phyloP scores from a whole-genome alignment of 1,139 yeast species.

The Yamadazyma blattariae region DNA sequence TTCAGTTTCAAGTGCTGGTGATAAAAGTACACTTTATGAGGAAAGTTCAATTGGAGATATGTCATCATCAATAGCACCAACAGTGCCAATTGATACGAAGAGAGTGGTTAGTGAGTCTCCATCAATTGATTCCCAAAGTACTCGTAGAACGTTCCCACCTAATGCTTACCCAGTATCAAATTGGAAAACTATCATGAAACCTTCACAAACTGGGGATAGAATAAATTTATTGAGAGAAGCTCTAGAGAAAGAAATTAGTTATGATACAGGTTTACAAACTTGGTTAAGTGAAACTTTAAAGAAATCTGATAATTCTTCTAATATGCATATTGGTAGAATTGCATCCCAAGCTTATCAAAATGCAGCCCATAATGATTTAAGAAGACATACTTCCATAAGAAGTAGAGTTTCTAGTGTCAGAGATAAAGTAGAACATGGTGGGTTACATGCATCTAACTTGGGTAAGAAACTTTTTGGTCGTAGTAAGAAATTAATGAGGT shows the following conservation, averaged over 20 bases:
- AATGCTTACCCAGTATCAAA: slow-evolving; percentile 35
- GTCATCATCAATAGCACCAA: slow-evolving; percentile 12
- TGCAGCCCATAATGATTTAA: slow-evolving; percentile 43
- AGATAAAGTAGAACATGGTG: slow-evolving; percentile 44
- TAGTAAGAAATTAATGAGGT: slow-evolving; percentile 40
- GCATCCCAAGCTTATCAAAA: slow-evolving; percentile 48
- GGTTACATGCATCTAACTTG: slow-evolving; percentile 39
- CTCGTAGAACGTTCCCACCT: slow-evolving; percentile 14
- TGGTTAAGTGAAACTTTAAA: slow-evolving; percentile 45
- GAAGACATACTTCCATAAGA: slow-evolving; percentile 41
- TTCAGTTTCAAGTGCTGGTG: neutral
- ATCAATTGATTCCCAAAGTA: slow-evolving; percentile 6
- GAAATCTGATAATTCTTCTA: slow-evolving; percentile 30
- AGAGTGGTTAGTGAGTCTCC: slow-evolving; percentile 11
- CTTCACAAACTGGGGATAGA: slow-evolving; percentile 43
- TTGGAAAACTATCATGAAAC: slow-evolving; percentile 44
- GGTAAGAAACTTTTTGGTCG: slow-evolving; percentile 43
- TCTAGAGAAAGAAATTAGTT: slow-evolving; percentile 33
- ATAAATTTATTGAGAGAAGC: slow-evolving; percentile 42
- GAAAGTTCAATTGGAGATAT: slow-evolving; percentile 1
- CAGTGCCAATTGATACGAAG: slow-evolving; percentile 6
- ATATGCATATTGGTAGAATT: slow-evolving; percentile 43
- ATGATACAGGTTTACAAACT: slow-evolving; percentile 45
- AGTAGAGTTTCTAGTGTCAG: slow-evolving; percentile 43
- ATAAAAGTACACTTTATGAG: slow-evolving; percentile 1